These are phyloP conservation scores for Hyphodiscus hymeniophilus DNA, from an alignment of 495 filamentous ascomycete genomes.

Conservation along the genomic window DNA sequence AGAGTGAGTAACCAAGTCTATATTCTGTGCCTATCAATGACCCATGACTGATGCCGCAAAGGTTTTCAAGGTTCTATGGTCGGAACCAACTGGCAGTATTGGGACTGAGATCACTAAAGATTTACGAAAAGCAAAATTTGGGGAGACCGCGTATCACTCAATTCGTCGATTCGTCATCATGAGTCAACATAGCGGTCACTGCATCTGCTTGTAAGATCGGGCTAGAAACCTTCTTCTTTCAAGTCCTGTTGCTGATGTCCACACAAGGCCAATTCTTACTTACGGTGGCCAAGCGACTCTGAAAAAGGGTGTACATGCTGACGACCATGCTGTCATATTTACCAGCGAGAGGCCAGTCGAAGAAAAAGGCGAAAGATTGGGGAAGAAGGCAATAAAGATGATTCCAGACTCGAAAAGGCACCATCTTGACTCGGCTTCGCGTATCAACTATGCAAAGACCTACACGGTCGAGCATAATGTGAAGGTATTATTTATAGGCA, in stretches of 20 bases:
- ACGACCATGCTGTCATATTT: slow-evolving; percentile 15
- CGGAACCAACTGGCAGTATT: neutral
- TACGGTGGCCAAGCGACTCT: neutral
- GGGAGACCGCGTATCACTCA: neutral
- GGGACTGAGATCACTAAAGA: neutral
- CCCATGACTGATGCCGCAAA: neutral
- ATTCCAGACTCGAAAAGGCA: neutral
- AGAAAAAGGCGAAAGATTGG: neutral
- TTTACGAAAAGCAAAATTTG: neutral
- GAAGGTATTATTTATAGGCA: slow-evolving; percentile 14
- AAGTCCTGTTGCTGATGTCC: neutral
- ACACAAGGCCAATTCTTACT: slow-evolving; percentile 2
- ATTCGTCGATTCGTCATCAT: slow-evolving; percentile 18
- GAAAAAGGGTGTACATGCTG: neutral
- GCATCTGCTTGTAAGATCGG: slow-evolving; percentile 12
- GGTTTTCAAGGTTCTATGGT: neutral
- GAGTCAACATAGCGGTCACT: slow-evolving; percentile 1
- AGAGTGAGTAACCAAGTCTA: neutral
- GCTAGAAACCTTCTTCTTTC: neutral
- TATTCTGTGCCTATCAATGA: neutral
- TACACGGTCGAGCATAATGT: slow-evolving; percentile 21
- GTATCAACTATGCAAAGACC: slow-evolving; percentile 17
- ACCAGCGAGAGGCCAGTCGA: neutral
- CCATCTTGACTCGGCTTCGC: slow-evolving; percentile 5
- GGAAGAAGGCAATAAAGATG: slow-evolving; percentile 10